Conservation (phyloP, 257 asterid genomes). For the Oldenlandia corymbosa region DNA sequence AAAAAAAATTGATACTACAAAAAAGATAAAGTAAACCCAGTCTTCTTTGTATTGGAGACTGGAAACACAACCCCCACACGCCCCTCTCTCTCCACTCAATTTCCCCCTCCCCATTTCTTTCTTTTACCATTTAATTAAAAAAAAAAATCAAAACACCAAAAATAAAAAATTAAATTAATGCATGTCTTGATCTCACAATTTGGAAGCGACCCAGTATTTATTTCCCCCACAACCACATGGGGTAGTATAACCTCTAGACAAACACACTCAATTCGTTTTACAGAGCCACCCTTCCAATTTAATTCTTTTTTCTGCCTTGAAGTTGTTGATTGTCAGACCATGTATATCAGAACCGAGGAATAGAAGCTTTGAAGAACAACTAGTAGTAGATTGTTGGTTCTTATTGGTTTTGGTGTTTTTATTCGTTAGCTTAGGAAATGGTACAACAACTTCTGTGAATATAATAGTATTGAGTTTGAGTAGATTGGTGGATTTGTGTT, state of each 20-base stretch:
- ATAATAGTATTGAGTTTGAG: no score
- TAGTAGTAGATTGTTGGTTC: no score
- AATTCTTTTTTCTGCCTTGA: conserved; percentile 37
- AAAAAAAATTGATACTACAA: no score
- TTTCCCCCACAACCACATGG: conserved; percentile 69
- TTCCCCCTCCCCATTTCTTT: conserved; percentile 9
- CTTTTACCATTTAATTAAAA: background rate
- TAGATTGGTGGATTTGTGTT: conserved; percentile 34
- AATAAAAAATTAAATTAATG: conserved; percentile 14
- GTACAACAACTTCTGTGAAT: conserved; percentile 13
- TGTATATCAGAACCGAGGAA: conserved; percentile 28
- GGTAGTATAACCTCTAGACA: conserved; percentile 29
- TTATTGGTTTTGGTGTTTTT: conserved; percentile 19
- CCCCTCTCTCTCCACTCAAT: conserved; percentile 28
- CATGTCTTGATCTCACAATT: conserved; percentile 55
- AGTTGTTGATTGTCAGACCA: conserved; percentile 50
- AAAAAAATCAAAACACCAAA: no score
- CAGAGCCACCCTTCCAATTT: conserved; percentile 6
- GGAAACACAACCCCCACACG: conserved; percentile 40
- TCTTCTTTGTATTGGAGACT: conserved; percentile 81
- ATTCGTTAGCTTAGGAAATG: conserved; percentile 33
- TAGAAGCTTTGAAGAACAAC: conserved; percentile 25
- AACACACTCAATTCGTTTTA: conserved; percentile 10
- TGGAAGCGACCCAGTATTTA: conserved; percentile 41
- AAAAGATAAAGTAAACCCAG: conserved; percentile 45